These are phyloP conservation scores for Pythium utonaiense DNA, from an alignment of 352 stramenopile genomes.

Conservation along the genomic window DNA sequence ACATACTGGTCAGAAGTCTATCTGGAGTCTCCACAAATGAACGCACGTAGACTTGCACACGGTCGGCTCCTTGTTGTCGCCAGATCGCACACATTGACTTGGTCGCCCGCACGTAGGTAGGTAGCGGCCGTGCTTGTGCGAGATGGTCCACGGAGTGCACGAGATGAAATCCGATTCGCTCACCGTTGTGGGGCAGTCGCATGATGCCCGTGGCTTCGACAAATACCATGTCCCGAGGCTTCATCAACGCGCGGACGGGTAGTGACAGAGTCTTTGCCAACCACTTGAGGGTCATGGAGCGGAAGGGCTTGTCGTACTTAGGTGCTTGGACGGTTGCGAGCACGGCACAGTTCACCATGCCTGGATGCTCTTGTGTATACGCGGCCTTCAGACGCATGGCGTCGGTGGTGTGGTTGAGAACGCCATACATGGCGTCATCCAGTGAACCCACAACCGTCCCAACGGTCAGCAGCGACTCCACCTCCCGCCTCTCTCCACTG, in stretches of 20 bases:
- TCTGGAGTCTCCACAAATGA: conserved; percentile 18
- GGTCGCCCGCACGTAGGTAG: conserved; percentile 25
- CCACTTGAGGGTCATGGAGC: conserved; percentile 32
- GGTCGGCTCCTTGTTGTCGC: conserved; percentile 21
- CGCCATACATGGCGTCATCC: conserved; percentile 23
- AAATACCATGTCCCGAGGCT: conserved; percentile 55
- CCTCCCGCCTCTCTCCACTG: neutral
- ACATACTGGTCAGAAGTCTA: conserved; percentile 3
- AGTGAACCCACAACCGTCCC: conserved; percentile 20
- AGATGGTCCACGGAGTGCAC: conserved; percentile 43
- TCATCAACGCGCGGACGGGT: conserved; percentile 35
- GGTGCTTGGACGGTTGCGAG: conserved; percentile 44
- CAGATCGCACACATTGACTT: conserved; percentile 41
- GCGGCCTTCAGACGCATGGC: conserved; percentile 18
- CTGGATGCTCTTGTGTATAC: conserved; percentile 33
- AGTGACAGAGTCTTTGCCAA: conserved; percentile 8
- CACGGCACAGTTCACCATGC: conserved; percentile 37
- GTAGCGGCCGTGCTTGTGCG: conserved; percentile 1
- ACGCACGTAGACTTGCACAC: conserved; percentile 20
- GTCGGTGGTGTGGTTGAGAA: conserved; percentile 21
- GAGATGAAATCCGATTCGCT: conserved; percentile 54
- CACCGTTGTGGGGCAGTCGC: conserved; percentile 27
- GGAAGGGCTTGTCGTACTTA: conserved; percentile 39
- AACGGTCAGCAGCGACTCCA: conserved; percentile 18
- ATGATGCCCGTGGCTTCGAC: conserved; percentile 44